Evolutionary conservation across 495 filamentous ascomycete species (phyloP).

Genomic region (Amniculicola lignicola): DNA sequence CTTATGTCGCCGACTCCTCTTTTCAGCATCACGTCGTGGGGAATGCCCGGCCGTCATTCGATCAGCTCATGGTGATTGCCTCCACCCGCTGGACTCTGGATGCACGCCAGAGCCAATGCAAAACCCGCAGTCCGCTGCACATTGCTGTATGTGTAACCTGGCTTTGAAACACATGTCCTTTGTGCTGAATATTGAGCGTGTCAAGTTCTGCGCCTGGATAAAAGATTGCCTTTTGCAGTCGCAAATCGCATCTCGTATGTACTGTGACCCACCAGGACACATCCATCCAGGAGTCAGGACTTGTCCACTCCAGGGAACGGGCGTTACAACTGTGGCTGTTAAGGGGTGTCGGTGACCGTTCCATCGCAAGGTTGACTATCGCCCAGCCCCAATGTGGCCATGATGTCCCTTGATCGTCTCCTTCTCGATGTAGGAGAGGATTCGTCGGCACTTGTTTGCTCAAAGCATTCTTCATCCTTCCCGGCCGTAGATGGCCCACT

Average conservation of each 20-base stretch:
- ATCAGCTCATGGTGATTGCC: not conserved
- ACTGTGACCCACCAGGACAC: too few relatives aligned
- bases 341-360: not conserved
- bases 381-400: not conserved
- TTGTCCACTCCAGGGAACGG: not conserved
- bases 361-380: constrained; percentile 12
- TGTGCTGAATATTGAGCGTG: not conserved
- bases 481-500: not conserved
- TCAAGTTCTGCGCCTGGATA: not conserved
- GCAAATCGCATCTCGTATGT: too few relatives aligned
- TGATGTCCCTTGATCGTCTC: not conserved
- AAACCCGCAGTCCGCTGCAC: not conserved
- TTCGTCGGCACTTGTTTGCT: too few relatives aligned
- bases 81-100: not conserved
- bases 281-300: too few relatives aligned
- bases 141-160: constrained; percentile 5
- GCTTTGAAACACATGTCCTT: constrained; percentile 7
- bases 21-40: too few relatives aligned
- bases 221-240: not conserved
- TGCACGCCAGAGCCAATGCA: not conserved
- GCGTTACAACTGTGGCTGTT: not conserved
- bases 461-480: too few relatives aligned
- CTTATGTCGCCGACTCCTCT: too few relatives aligned
- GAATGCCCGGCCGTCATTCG: too few relatives aligned
- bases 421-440: constrained; percentile 8